A percentile compares a stretch with the other conserved stretches of the same genome.
Conservation (phyloP, 2,329 filamentous ascomycete species). For the Lachnellula cervina region DNA sequence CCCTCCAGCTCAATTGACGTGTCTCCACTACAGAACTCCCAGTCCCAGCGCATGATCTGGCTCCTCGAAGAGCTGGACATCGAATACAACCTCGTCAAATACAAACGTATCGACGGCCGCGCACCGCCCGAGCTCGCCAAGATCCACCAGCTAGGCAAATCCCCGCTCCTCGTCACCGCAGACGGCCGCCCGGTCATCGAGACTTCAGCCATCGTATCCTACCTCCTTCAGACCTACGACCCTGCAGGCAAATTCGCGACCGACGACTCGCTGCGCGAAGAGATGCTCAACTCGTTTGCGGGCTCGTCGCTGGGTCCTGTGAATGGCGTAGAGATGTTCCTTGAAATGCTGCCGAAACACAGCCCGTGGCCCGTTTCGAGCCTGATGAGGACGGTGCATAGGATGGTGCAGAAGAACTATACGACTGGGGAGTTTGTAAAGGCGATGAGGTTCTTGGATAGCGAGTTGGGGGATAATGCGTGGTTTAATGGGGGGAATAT, state of each 20-base stretch:
- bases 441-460: slow-evolving; percentile 21
- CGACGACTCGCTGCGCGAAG: slow-evolving; percentile 29
- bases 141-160: slow-evolving; percentile 70
- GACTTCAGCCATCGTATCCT: slow-evolving; percentile 28
- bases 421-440: slow-evolving; percentile 22
- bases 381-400: slow-evolving; percentile 15
- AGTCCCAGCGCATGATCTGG: slow-evolving; percentile 65
- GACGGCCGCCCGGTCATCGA: slow-evolving; percentile 30
- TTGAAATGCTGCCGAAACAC: slow-evolving; percentile 20
- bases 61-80: slow-evolving; percentile 65
- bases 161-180: slow-evolving; percentile 57
- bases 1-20: background rate
- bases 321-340: slow-evolving; percentile 23
- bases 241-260: slow-evolving; percentile 21
- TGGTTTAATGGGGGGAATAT: slow-evolving; percentile 31
- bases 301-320: slow-evolving; percentile 24
- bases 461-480: slow-evolving; percentile 21
- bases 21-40: slow-evolving; percentile 59
- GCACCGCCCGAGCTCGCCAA: slow-evolving; percentile 67
- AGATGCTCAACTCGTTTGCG: slow-evolving; percentile 27
- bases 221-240: slow-evolving; percentile 32
- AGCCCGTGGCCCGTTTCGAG: slow-evolving; percentile 26
- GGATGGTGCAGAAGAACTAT: slow-evolving; percentile 14
- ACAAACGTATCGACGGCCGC: slow-evolving; percentile 53
- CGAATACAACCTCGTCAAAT: slow-evolving; percentile 67